A percentile compares a stretch with the other conserved stretches of the same genome.
Conservation (phyloP, 805 yeast genomes). For the Saturnispora quitensis region DNA sequence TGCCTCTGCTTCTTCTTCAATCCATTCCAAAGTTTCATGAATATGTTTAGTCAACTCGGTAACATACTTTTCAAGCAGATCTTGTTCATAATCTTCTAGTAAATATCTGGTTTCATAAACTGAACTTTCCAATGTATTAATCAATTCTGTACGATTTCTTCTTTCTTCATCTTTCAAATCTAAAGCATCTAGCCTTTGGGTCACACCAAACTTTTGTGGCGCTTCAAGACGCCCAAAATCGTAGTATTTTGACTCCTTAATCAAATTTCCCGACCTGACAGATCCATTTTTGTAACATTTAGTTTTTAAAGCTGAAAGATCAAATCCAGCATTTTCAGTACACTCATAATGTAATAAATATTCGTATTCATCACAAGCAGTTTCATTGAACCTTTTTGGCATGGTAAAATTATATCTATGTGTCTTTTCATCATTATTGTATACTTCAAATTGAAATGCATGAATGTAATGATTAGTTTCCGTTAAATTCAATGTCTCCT, state of each 20-base stretch:
- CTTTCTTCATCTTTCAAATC: slow-evolving; percentile 49
- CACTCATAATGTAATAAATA: slow-evolving; percentile 18
- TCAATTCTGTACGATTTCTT: slow-evolving; percentile 42
- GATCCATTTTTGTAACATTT: slow-evolving; percentile 12
- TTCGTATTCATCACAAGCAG: slow-evolving; percentile 29
- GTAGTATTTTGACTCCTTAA: slow-evolving; percentile 26
- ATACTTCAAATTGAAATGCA: slow-evolving; percentile 27
- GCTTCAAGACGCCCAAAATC: slow-evolving; percentile 42
- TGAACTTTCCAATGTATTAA: slow-evolving; percentile 58
- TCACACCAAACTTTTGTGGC: slow-evolving; percentile 12
- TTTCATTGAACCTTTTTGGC: slow-evolving; percentile 23
- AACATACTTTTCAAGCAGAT: slow-evolving; percentile 30
- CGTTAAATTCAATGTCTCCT: slow-evolving; percentile 5
- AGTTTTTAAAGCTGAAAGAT: slow-evolving; percentile 35
- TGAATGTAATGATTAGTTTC: slow-evolving; percentile 12
- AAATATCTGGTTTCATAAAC: slow-evolving; percentile 44
- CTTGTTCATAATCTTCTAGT: slow-evolving; percentile 55
- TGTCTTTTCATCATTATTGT: slow-evolving; percentile 17
- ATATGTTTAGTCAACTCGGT: slow-evolving; percentile 32
- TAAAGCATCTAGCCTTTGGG: slow-evolving; percentile 38
- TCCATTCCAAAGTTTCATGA: slow-evolving; percentile 58
- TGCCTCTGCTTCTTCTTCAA: slow-evolving; percentile 59
- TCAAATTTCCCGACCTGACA: slow-evolving; percentile 13
- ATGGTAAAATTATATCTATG: slow-evolving; percentile 15
- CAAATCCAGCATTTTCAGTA: slow-evolving; percentile 33